Conservation (phyloP, 148 eudicot genomes). For the Camellia lanceoleosa region DNA sequence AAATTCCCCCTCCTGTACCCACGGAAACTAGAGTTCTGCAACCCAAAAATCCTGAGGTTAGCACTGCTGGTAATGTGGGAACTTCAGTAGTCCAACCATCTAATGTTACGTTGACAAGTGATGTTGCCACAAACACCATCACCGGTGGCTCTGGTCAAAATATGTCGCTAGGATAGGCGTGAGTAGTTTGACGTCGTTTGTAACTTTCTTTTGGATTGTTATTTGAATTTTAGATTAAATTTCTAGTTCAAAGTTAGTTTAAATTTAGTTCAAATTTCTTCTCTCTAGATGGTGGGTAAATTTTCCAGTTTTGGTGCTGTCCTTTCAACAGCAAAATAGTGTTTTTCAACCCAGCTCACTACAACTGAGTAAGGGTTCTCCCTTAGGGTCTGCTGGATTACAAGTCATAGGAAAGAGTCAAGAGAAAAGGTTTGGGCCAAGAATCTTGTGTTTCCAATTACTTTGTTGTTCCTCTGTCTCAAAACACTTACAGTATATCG, state of each 20-base stretch:
- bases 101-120: not conserved
- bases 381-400: no score
- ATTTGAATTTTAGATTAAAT: not conserved
- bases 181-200: not conserved
- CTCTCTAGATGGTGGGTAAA: not conserved
- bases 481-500: no score
- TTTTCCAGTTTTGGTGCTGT: no score
- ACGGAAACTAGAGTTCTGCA: not conserved
- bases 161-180: not conserved
- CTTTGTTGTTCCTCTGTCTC: no score
- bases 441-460: no score
- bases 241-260: not conserved
- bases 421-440: no score
- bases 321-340: no score
- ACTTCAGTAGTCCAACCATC: not conserved
- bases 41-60: conserved; percentile 4
- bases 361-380: no score
- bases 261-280: not conserved
- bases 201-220: not conserved
- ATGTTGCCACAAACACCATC: conserved; percentile 4
- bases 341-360: no score
- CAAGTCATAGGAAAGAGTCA: no score
- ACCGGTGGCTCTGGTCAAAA: not conserved
- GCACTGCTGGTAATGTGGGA: not conserved
- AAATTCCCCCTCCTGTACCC: not conserved